Percentiles rank a stretch among this genome's conserved stretches.
Evolutionary conservation across 176 grass and related monocot species (phyloP).

Genomic region (Leersia perrieri): DNA sequence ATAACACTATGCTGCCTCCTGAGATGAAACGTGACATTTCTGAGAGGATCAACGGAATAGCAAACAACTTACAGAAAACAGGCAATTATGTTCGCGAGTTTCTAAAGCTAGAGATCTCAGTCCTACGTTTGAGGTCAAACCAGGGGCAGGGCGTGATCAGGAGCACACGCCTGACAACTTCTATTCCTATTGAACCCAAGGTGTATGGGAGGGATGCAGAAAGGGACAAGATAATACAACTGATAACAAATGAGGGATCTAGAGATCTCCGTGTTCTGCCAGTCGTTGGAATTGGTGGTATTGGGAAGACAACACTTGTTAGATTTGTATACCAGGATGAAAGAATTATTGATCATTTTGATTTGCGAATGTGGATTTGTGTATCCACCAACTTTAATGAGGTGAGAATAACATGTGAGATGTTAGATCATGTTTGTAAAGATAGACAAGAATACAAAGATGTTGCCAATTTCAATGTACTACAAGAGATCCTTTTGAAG

Average conservation of each 20-base stretch:
- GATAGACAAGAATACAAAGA: background rate
- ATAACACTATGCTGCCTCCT: background rate
- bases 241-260: constrained; percentile 1
- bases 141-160: background rate
- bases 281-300: constrained; percentile 40
- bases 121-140: background rate
- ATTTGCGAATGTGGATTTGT: constrained; percentile 43
- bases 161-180: constrained; percentile 33
- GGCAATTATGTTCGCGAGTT: background rate
- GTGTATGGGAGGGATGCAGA: constrained; percentile 36
- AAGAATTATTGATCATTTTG: constrained; percentile 27
- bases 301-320: constrained; percentile 45
- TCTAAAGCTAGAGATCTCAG: background rate
- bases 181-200: constrained; percentile 11
- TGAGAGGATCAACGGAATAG: constrained; percentile 26
- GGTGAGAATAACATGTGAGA: background rate
- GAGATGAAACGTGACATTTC: constrained; percentile 12
- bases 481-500: constrained; percentile 4
- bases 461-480: background rate
- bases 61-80: background rate
- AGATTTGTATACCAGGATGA: constrained; percentile 18
- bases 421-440: constrained; percentile 7
- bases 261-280: constrained; percentile 18
- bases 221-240: constrained; percentile 25
- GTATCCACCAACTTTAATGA: constrained; percentile 7